Evolutionary conservation across 2,329 filamentous ascomycete species (phyloP).

Genomic region (Nemania bipapillata): DNA sequence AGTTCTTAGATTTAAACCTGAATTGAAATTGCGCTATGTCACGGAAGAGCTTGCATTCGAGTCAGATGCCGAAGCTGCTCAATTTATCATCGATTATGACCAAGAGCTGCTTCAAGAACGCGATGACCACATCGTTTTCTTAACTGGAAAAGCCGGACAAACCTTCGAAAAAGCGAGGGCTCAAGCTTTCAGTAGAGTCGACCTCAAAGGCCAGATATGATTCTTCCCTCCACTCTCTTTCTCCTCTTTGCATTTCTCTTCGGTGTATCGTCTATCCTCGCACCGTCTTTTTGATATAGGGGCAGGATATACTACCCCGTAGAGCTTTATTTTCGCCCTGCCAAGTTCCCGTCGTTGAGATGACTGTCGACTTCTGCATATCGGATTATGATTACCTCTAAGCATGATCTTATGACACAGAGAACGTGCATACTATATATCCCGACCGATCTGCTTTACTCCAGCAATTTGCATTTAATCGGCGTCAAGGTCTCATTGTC

Average conservation of each 20-base stretch:
- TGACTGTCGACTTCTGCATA: conserved; percentile 34
- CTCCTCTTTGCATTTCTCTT: conserved; percentile 36
- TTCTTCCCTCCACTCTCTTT: conserved; percentile 39
- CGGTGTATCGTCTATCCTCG: conserved; percentile 17
- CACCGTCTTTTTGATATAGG: conserved; percentile 24
- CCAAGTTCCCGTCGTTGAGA: conserved; percentile 17
- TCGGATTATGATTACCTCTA: conserved; percentile 35
- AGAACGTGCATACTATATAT: conserved; percentile 36
- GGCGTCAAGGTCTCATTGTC: conserved; percentile 22
- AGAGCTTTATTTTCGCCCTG: conserved; percentile 19
- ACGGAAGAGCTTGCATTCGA: conserved; percentile 97
- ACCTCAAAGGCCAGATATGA: conserved; percentile 98
- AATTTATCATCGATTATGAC: conserved; percentile 86
- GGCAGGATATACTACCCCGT: conserved; percentile 28
- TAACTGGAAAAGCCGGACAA: conserved; percentile 76
- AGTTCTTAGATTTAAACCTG: conserved; percentile 82
- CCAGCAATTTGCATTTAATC: conserved; percentile 16
- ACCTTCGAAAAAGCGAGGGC: conserved; percentile 79
- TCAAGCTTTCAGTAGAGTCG: conserved; percentile 84
- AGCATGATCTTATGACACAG: conserved; percentile 39
- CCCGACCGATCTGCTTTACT: conserved; percentile 37
- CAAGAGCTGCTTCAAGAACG: conserved; percentile 81
- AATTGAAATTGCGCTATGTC: conserved; percentile 88
- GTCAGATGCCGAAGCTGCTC: conserved; percentile 86
- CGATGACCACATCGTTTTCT: conserved; percentile 76